Base-by-base conservation (phyloP, 2,329 filamentous ascomycete species). In the Curvularia spicifera region DNA sequence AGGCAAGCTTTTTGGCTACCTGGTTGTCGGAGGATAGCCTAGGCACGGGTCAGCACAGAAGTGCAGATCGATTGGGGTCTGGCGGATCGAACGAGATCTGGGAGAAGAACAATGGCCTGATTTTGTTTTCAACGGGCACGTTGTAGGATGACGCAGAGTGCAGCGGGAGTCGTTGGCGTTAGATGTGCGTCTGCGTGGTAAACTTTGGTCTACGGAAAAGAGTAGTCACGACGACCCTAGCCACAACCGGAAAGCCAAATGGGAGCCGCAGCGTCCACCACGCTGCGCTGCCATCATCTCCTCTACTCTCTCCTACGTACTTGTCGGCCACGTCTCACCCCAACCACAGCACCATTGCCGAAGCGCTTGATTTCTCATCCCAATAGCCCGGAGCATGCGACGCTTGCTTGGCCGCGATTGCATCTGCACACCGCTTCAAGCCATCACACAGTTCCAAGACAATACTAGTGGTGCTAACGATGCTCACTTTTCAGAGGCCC, bases 101-200 rank as follows among this genome's bases (percentile, higher is more conserved):
- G 45, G 31, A 46, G 45, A 20, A 51, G 70, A 71, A 71, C 70
- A 71, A 71, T 72, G 68, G 70, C 61, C 70, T 72, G 70, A 72
- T 67, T 61, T 69, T 71, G 68, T 71, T 71, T 70, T 67, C 55
- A 57, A 47, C 55, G 40, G 51, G 46, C 31, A 24, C 28, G 43
- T 28, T 28, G 29, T 53, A 24, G 44, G 44, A 54, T 64, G 54
- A 42, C 29, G 42, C 39, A 28, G 40, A 52, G 48, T 7, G 37
- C 20, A 53, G 28, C 29, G 43, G 39, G 26, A 3, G 24, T 26
- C 13, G 8, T 40, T 7, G 20, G 24, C 15, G 48, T 29, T 22
- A 20, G 10, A 28, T 28, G 37, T 20, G 26, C 5, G 24, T 42
- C 26, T 39, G 4, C 7, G 9, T 31, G 9, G 29, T 12, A 31